A percentile compares a stretch with the other conserved stretches of the same genome.
phyloP scores from a whole-genome alignment of 73 alveolate species.

The Symbiodinium pilosum region DNA sequence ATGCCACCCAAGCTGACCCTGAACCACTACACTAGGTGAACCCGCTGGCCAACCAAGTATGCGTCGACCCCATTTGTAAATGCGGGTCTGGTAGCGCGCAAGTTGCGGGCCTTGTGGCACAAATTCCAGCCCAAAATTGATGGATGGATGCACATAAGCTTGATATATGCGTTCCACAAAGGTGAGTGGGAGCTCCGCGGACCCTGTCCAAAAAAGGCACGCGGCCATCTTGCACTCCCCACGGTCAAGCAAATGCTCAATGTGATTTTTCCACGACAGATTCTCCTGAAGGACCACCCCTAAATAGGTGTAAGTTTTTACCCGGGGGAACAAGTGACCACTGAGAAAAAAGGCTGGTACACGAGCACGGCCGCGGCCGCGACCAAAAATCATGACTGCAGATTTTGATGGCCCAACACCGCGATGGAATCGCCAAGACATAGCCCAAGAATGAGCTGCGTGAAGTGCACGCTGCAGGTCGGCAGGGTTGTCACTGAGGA shows the following conservation, averaged over 20 bases:
- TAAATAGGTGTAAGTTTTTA: background rate
- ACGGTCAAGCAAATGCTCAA: background rate
- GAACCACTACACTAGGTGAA: background rate
- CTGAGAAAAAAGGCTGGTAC: background rate
- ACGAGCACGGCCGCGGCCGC: background rate
- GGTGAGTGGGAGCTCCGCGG: background rate
- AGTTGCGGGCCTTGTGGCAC: background rate
- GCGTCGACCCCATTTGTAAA: background rate
- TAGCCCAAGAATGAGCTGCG: background rate
- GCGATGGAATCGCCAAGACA: background rate
- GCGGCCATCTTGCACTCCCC: background rate
- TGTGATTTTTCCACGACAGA: background rate
- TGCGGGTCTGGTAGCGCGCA: background rate
- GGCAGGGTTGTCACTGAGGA: background rate
- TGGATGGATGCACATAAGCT: background rate
- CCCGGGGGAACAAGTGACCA: background rate
- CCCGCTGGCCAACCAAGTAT: background rate
- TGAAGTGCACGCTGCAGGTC: background rate
- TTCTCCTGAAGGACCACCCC: background rate
- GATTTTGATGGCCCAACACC: background rate
- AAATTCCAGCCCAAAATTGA: background rate
- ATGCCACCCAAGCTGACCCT: background rate
- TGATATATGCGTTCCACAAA: background rate
- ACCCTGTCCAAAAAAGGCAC: background rate
- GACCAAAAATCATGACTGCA: background rate